Evolutionary conservation across 345 rosid species (phyloP).

Genomic region (Dimocarpus longan): DNA sequence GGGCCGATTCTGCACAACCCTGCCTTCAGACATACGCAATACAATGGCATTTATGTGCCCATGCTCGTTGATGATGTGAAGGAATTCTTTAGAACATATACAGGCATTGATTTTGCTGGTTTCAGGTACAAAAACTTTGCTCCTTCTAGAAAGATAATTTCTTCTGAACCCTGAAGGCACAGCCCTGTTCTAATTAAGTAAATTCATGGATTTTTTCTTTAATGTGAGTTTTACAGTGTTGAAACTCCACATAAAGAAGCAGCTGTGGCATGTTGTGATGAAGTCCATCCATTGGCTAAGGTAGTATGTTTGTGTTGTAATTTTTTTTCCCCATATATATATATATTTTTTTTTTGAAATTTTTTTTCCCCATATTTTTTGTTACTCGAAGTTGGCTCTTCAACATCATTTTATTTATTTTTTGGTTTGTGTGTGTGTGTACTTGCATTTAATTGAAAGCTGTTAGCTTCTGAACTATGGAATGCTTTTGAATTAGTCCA

Average conservation of each 20-base stretch:
- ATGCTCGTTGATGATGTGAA: slow-evolving; percentile 37
- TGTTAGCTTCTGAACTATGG: slow-evolving; percentile 21
- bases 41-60: slow-evolving; percentile 39
- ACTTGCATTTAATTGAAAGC: not conserved
- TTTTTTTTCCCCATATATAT: no score
- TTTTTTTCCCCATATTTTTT: no score
- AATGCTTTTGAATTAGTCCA: slow-evolving; percentile 31
- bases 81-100: slow-evolving; percentile 32
- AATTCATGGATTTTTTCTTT: not conserved
- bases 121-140: slow-evolving; percentile 27
- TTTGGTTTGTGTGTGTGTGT: no score
- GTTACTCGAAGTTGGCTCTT: not conserved
- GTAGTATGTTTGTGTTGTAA: slow-evolving; percentile 12
- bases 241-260: slow-evolving; percentile 54
- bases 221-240: slow-evolving; percentile 29
- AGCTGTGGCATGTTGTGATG: slow-evolving; percentile 45
- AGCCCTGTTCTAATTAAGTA: not conserved
- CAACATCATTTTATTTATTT: no score
- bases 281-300: slow-evolving; percentile 53
- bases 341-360: no score
- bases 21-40: slow-evolving; percentile 31
- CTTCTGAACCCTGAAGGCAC: not conserved
- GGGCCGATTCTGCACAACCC: slow-evolving; percentile 38
- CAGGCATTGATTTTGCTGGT: slow-evolving; percentile 32
- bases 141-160: not conserved